Evolutionary conservation across 345 rosid species (phyloP).

Genomic region (Mangifera indica): DNA sequence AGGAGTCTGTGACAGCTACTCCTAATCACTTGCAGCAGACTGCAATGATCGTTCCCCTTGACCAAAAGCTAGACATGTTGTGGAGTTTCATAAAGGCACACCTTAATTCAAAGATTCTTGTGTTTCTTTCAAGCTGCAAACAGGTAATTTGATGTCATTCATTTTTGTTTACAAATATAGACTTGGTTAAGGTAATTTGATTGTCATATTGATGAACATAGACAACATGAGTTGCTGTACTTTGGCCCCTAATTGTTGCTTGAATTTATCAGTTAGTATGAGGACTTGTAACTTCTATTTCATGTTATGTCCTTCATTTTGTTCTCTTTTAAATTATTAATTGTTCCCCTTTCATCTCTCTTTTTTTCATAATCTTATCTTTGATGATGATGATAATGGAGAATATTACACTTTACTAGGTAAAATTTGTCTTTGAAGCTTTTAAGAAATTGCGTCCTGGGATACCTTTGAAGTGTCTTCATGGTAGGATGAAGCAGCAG

Average conservation of each 20-base stretch:
- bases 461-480: conserved; percentile 86
- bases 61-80: conserved; percentile 66
- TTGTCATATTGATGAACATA: no score
- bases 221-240: no score
- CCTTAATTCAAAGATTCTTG: conserved; percentile 73
- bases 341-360: neutral
- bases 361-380: neutral
- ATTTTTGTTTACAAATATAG: neutral
- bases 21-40: conserved; percentile 76
- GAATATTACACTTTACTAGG: conserved; percentile 38
- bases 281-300: no score
- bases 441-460: conserved; percentile 96
- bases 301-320: neutral
- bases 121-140: conserved; percentile 89
- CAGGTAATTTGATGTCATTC: conserved; percentile 54
- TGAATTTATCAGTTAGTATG: no score
- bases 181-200: neutral
- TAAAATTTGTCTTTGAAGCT: conserved; percentile 87
- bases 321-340: neutral
- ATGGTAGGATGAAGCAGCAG: conserved; percentile 96
- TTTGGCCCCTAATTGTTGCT: no score
- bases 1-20: conserved; percentile 77
- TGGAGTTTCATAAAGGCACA: conserved; percentile 44
- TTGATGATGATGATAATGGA: conserved; percentile 7
- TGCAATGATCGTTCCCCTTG: conserved; percentile 82